Conservation (phyloP, 176 grass and related monocot species). For the Leersia perrieri region DNA sequence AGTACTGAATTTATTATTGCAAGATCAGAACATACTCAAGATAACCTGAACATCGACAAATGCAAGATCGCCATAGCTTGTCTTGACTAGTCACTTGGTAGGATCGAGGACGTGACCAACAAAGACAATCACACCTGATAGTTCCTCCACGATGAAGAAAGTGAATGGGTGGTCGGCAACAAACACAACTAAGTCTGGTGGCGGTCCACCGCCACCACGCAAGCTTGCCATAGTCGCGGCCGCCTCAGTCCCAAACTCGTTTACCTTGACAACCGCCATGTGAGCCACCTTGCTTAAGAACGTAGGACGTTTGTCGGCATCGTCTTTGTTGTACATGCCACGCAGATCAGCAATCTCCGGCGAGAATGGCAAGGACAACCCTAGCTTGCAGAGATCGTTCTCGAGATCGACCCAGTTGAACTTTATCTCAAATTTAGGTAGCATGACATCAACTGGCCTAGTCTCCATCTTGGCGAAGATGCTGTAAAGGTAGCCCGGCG, state of each 20-base stretch:
- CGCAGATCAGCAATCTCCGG: not conserved
- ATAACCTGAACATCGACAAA: no score
- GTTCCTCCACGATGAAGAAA: conserved; percentile 35
- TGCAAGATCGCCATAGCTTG: no score
- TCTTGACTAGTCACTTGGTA: no score
- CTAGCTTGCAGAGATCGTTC: not conserved
- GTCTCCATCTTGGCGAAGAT: not conserved
- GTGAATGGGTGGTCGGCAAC: conserved; percentile 25
- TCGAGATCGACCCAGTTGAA: conserved; percentile 13
- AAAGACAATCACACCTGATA: conserved; percentile 11
- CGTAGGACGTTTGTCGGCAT: not conserved
- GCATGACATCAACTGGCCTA: fast-evolving
- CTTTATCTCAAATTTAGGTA: conserved; percentile 17
- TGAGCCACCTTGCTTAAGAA: conserved; percentile 18
- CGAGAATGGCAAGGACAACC: conserved; percentile 32
- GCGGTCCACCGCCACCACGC: not conserved
- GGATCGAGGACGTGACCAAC: conserved; percentile 13
- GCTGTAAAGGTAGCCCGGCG: not conserved
- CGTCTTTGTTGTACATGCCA: not conserved
- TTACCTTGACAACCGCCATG: conserved; percentile 3
- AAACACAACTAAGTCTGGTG: not conserved
- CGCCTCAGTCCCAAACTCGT: not conserved
- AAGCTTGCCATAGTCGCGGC: not conserved
- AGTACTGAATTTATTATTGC: no score
- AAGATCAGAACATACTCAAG: no score